These are phyloP conservation scores for Hyphopichia fennica DNA, from an alignment of 1,139 yeast species.

Conservation along the genomic window DNA sequence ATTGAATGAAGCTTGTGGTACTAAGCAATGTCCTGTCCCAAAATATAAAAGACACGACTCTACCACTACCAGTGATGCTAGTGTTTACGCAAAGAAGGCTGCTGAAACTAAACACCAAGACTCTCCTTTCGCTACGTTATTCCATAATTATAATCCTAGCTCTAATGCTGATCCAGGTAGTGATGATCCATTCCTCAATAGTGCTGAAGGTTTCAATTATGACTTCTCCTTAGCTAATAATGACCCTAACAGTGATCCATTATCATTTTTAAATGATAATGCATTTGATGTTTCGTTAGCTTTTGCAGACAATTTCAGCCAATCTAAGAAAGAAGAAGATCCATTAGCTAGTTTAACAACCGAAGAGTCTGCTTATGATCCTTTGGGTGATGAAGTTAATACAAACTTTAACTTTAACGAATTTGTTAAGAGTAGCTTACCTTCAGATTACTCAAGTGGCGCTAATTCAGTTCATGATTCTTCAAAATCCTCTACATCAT, in stretches of 20 bases:
- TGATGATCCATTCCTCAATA: slow-evolving; percentile 29
- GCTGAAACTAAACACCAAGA: slow-evolving; percentile 4
- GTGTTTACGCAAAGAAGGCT: background rate
- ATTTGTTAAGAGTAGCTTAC: slow-evolving; percentile 28
- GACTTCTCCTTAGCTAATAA: slow-evolving; percentile 13
- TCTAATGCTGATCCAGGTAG: slow-evolving; percentile 1
- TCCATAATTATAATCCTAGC: slow-evolving; percentile 5
- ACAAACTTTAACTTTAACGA: slow-evolving; percentile 39
- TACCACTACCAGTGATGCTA: slow-evolving; percentile 5
- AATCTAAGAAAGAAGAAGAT: slow-evolving; percentile 20
- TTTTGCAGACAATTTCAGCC: slow-evolving; percentile 23
- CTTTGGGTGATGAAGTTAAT: slow-evolving; percentile 35
- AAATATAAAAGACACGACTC: slow-evolving; percentile 29
- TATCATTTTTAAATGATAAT: slow-evolving; percentile 45
- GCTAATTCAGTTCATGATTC: slow-evolving; percentile 6
- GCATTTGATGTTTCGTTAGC: slow-evolving; percentile 51
- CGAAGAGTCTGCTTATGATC: slow-evolving; percentile 72
- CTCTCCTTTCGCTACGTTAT: slow-evolving; percentile 20
- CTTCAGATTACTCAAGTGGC: slow-evolving; percentile 13
- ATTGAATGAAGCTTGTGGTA: slow-evolving; percentile 82
- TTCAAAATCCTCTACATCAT: background rate
- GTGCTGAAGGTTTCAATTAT: slow-evolving; percentile 15
- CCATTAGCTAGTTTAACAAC: slow-evolving; percentile 46
- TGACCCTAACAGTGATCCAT: slow-evolving; percentile 32
- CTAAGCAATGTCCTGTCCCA: slow-evolving; percentile 69